phyloP scores from a whole-genome alignment of 2,329 filamentous ascomycete species.

The Huntiella abstrusa region DNA sequence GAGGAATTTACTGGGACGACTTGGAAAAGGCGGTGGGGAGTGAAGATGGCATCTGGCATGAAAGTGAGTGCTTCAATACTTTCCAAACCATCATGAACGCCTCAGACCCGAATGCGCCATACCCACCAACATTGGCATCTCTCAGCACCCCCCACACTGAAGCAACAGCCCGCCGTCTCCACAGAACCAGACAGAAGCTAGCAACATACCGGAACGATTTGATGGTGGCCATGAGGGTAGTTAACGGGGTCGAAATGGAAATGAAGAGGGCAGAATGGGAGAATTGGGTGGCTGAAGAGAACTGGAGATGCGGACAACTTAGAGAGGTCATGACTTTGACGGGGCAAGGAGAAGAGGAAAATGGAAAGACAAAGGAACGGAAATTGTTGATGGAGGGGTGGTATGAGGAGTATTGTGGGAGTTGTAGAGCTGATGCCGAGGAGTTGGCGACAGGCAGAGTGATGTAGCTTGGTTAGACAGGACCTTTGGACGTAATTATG shows the following conservation, averaged over 20 bases:
- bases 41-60: conserved; percentile 8
- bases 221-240: conserved; percentile 71
- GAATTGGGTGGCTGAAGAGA: conserved; percentile 73
- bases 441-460: conserved; percentile 12
- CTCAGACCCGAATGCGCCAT: conserved; percentile 36
- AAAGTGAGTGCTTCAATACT: conserved; percentile 26
- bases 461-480: too few relatives aligned
- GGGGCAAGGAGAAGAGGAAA: not conserved
- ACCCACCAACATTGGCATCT: conserved; percentile 23
- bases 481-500: too few relatives aligned
- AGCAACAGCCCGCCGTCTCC: conserved; percentile 38
- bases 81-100: conserved; percentile 40
- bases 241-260: conserved; percentile 77
- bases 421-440: conserved; percentile 30
- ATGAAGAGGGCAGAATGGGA: conserved; percentile 81
- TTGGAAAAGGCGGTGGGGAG: conserved; percentile 44
- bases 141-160: conserved; percentile 26
- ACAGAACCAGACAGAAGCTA: conserved; percentile 64
- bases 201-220: conserved; percentile 77
- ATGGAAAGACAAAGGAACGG: not conserved
- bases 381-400: conserved; percentile 23
- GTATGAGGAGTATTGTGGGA: conserved; percentile 36
- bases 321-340: conserved; percentile 7
- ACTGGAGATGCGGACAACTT: conserved; percentile 50
- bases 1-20: conserved; percentile 66